Percentiles rank a stretch among this genome's conserved stretches.
Conservation (phyloP, 768 basidiomycete genomes). For the Hydnomerulius pinastri region DNA sequence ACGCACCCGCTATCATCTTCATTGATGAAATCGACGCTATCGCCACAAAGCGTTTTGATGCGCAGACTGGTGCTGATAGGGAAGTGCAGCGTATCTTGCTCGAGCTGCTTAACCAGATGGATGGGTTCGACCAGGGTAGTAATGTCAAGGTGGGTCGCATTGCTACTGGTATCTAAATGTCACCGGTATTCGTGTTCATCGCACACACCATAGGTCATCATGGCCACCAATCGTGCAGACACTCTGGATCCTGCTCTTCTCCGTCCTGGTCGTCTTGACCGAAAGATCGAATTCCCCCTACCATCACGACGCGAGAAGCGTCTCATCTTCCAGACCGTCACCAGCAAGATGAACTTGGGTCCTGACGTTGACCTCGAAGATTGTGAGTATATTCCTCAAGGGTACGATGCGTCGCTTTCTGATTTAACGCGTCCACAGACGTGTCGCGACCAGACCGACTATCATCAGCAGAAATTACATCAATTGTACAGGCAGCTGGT, state of each 20-base stretch:
- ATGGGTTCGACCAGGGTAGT: conserved; percentile 98
- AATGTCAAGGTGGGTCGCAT: conserved; percentile 81
- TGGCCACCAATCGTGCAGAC: conserved; percentile 99
- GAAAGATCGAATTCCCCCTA: conserved; percentile 98
- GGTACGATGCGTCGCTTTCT: conserved; percentile 9
- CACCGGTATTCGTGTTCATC: not conserved
- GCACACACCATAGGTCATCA: conserved; percentile 74
- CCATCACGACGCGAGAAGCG: conserved; percentile 95
- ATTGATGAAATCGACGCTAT: conserved; percentile 99
- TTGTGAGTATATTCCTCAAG: conserved; percentile 56
- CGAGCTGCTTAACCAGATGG: conserved; percentile 98
- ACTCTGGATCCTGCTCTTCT: conserved; percentile 97
- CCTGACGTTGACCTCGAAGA: conserved; percentile 99
- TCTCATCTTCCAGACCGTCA: conserved; percentile 97
- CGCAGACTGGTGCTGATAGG: conserved; percentile 97
- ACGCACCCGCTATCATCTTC: conserved; percentile 97
- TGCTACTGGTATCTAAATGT: not conserved
- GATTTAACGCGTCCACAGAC: conserved; percentile 49
- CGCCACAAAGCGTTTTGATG: conserved; percentile 99
- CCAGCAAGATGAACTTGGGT: conserved; percentile 95
- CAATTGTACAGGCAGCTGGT: conserved; percentile 96
- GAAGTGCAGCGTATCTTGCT: conserved; percentile 98
- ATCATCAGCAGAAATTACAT: conserved; percentile 93
- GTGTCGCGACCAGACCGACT: conserved; percentile 95
- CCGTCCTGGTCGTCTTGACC: conserved; percentile 94